Evolutionary conservation across 768 basidiomycete species (phyloP).

Genomic region (Tulasnella sp.): DNA sequence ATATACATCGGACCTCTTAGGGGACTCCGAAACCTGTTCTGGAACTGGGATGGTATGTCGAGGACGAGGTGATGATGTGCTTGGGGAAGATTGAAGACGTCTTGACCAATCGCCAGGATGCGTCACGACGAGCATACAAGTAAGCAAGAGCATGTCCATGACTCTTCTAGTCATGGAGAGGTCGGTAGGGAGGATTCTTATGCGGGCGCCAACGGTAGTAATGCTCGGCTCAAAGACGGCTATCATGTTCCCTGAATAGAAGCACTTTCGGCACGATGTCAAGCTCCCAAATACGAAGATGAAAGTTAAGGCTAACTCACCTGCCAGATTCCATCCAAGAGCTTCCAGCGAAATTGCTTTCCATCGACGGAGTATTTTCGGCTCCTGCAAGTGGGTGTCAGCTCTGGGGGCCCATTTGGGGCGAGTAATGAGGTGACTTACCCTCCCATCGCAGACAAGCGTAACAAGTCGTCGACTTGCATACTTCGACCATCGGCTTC

Average conservation of each 20-base stretch:
- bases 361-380: constrained; percentile 31
- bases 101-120: constrained; percentile 30
- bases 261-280: not conserved
- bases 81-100: not conserved
- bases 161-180: constrained; percentile 21
- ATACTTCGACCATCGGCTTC: constrained; percentile 19
- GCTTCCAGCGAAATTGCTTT: constrained; percentile 30
- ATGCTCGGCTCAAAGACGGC: constrained; percentile 35
- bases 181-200: constrained; percentile 16
- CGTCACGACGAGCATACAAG: constrained; percentile 31
- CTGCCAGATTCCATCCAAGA: constrained; percentile 28
- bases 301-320: not conserved
- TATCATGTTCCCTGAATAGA: constrained; percentile 20
- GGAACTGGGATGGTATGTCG: not conserved
- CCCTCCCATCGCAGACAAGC: constrained; percentile 27
- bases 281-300: not conserved
- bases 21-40: not conserved
- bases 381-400: constrained; percentile 23
- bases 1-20: not conserved
- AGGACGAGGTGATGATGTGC: constrained; percentile 7
- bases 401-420: not conserved
- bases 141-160: constrained; percentile 29
- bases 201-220: constrained; percentile 24
- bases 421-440: constrained; percentile 8
- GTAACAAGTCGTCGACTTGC: constrained; percentile 7